phyloP scores from a whole-genome alignment of 73 alveolate genomes.

The Tetrahymena malaccensis region DNA sequence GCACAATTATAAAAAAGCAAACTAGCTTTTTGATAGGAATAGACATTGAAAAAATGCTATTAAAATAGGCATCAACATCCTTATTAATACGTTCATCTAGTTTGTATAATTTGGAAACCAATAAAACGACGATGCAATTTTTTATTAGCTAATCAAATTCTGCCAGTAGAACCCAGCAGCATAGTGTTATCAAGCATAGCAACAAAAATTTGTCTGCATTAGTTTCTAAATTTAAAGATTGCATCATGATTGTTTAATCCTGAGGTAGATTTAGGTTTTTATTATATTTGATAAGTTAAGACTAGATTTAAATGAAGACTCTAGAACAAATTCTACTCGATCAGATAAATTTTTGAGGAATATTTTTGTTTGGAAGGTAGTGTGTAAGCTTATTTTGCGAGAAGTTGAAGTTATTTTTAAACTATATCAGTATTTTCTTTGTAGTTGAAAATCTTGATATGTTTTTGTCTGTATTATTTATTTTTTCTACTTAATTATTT shows the following conservation, averaged over 20 bases:
- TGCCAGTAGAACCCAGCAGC: neutral
- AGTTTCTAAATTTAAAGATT: neutral
- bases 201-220: neutral
- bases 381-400: neutral
- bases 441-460: neutral
- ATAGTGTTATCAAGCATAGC: neutral
- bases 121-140: neutral
- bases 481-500: neutral
- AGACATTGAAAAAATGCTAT: neutral
- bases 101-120: neutral
- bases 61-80: neutral
- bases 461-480: neutral
- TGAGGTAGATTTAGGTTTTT: neutral
- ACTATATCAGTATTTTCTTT: neutral
- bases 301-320: neutral
- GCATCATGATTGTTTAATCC: neutral
- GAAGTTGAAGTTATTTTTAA: neutral
- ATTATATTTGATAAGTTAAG: neutral
- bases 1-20: neutral
- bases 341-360: neutral
- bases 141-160: neutral
- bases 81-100: neutral
- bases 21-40: neutral
- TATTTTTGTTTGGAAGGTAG: no score
- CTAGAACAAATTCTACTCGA: neutral